Evolutionary conservation across 169 alveolate species (phyloP), one percentile per base, ranked within the genome.

Genomic region (Babesia divergens): DNA sequence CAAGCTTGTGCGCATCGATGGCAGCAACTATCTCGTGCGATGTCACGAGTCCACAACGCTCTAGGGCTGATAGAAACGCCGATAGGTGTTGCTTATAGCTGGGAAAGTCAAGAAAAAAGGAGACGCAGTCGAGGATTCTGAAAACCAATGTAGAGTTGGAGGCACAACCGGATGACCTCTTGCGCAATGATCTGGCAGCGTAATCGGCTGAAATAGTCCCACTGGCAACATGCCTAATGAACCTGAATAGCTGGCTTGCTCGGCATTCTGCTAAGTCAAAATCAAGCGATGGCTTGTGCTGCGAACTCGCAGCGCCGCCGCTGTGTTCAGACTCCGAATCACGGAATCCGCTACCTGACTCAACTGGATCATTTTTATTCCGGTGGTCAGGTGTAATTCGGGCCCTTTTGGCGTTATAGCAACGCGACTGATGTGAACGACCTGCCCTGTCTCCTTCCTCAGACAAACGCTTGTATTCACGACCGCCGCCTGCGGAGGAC

Each of bases 1-100:
- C 88, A 53, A 80, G 34, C 50, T 80, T 80, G 51, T 69, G 18
- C 40, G 88, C 74, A 40, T 80, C 88, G 16, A 80, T 69, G n/a
- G 49, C 42, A 18, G 88, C 81, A 14, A 80, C 69, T 11, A 80
- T 69, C n/a, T 70, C 84, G 37, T 65, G 34, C 18, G 67, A n/a
- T n/a, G 83, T 56, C 24, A 65, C 28, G n/a, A 80, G 28, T 1
- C 84, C 84, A 43, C 14, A n/a, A 28, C 24, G 31, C 31, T 77
- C 82, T 16, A 77, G 58, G 2, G 50, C 0, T 24, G 60, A 65
- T 1, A 77, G 59, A 32, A 77, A 55, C 7, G 26, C 46, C 64
- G 49, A 60, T 49, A 77, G 22, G 35, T 77, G 52, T 20, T 20
- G 32, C 47, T 52, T 47, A 34, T 13, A 64, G 7, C 22, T 18